These are phyloP conservation scores for Aeminium ludgeri DNA, from an alignment of 495 filamentous ascomycete genomes.

Conservation along the genomic window DNA sequence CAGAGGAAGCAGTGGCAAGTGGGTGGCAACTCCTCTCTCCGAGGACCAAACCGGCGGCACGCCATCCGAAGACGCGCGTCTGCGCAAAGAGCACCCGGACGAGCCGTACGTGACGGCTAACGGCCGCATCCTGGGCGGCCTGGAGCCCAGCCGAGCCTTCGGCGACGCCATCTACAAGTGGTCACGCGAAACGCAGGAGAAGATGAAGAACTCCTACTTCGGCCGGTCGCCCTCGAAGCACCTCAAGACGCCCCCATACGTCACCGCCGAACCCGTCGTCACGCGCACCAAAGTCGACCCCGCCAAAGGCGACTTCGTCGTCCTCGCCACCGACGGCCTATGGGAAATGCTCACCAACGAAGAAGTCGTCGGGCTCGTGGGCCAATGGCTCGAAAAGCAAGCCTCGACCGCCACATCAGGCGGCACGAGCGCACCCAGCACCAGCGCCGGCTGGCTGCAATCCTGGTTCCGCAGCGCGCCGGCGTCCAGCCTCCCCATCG, in stretches of 20 bases:
- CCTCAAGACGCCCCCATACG: conserved; percentile 85
- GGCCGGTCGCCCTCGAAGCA: conserved; percentile 53
- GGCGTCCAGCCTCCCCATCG: conserved; percentile 36
- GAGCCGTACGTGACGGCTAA: conserved; percentile 72
- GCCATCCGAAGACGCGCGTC: conserved; percentile 59
- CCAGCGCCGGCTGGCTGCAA: conserved; percentile 32
- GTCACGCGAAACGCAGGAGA: conserved; percentile 63
- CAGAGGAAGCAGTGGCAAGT: conserved; percentile 62
- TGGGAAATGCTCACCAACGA: conserved; percentile 99
- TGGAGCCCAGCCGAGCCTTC: conserved; percentile 87
- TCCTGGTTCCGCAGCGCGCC: conserved; percentile 36
- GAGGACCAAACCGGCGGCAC: conserved; percentile 87
- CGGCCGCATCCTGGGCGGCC: conserved; percentile 74
- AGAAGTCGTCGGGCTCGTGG: conserved; percentile 91
- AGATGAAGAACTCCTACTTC: conserved; percentile 70
- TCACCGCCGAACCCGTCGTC: conserved; percentile 88
- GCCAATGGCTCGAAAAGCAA: conserved; percentile 72
- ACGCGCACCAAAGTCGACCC: conserved; percentile 92
- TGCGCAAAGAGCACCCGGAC: conserved; percentile 71
- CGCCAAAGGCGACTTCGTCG: conserved; percentile 79
- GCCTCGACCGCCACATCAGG: conserved; percentile 20
- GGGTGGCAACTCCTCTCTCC: conserved; percentile 76
- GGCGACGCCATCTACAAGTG: conserved; percentile 97
- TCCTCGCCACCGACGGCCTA: conserved; percentile 90
- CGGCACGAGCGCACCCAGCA: conserved; percentile 12